Evolutionary conservation across 441 rosid genomes (phyloP).

Genomic region (Kokia cookei): DNA sequence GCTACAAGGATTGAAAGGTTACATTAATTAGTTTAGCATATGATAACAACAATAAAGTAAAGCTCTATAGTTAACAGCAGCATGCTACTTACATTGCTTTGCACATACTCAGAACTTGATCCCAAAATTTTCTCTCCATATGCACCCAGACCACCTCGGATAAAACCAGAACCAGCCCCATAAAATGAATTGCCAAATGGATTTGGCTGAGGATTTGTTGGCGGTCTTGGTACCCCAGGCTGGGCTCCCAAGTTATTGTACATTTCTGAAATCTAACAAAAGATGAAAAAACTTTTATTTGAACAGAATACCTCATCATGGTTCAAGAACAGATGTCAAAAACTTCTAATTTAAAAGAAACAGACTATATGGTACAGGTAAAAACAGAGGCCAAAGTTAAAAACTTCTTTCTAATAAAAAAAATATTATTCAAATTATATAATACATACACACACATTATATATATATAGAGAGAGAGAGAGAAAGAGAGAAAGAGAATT

Average conservation of each 20-base stretch:
- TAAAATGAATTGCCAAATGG: slow-evolving; percentile 86
- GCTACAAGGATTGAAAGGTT: not conserved
- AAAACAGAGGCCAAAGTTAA: not conserved
- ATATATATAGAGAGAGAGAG: no score
- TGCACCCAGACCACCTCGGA: slow-evolving; percentile 83
- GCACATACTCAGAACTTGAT: slow-evolving; percentile 90
- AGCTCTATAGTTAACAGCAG: not conserved
- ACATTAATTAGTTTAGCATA: not conserved
- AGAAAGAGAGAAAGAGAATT: no score
- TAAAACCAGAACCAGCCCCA: slow-evolving; percentile 93
- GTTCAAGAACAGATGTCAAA: not conserved
- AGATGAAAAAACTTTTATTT: not conserved
- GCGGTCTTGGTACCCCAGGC: slow-evolving; percentile 61
- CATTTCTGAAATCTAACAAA: slow-evolving; percentile 42
- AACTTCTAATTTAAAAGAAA: not conserved
- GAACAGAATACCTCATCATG: not conserved
- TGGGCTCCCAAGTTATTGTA: slow-evolving; percentile 62
- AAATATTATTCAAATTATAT: not conserved
- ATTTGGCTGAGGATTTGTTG: slow-evolving; percentile 56
- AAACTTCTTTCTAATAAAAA: not conserved
- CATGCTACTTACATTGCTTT: slow-evolving; percentile 72
- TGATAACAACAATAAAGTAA: not conserved
- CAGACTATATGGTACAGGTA: not conserved
- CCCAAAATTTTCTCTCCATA: slow-evolving; percentile 88
- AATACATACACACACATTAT: not conserved